These are phyloP conservation scores for Clausena lansium DNA, from an alignment of 345 rosid species.

Conservation along the genomic window DNA sequence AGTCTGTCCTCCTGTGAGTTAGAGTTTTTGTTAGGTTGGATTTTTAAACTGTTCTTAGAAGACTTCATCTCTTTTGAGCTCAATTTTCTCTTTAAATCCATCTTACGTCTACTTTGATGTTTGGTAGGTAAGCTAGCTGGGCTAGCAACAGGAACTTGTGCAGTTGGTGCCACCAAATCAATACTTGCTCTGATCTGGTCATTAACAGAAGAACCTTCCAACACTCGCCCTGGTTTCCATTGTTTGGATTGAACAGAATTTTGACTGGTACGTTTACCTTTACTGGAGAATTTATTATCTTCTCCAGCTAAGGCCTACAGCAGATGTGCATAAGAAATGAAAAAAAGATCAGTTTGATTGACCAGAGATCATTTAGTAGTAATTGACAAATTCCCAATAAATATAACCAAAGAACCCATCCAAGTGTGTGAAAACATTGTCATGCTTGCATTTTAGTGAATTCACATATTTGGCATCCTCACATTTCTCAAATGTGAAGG, in stretches of 20 bases:
- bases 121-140: constrained; percentile 38
- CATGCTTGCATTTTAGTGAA: not conserved
- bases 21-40: constrained; percentile 36
- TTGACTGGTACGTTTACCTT: constrained; percentile 44
- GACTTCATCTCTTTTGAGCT: constrained; percentile 34
- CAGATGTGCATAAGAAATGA: not conserved
- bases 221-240: constrained; percentile 34
- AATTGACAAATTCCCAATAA: not conserved
- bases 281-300: constrained; percentile 28
- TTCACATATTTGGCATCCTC: not conserved
- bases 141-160: constrained; percentile 41
- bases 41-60: constrained; percentile 41
- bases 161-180: constrained; percentile 35
- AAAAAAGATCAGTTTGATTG: not conserved
- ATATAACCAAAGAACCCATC: constrained; percentile 7
- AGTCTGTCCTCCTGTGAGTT: constrained; percentile 36
- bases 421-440: not conserved
- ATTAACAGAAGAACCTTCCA: constrained; percentile 37
- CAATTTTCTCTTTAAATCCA: constrained; percentile 43
- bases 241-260: constrained; percentile 47
- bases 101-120: constrained; percentile 67
- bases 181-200: constrained; percentile 42
- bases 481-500: not conserved
- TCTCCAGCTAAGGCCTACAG: constrained; percentile 50
- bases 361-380: not conserved